phyloP scores from a whole-genome alignment of 2,329 filamentous ascomycete species.

The Botryotinia globosa region DNA sequence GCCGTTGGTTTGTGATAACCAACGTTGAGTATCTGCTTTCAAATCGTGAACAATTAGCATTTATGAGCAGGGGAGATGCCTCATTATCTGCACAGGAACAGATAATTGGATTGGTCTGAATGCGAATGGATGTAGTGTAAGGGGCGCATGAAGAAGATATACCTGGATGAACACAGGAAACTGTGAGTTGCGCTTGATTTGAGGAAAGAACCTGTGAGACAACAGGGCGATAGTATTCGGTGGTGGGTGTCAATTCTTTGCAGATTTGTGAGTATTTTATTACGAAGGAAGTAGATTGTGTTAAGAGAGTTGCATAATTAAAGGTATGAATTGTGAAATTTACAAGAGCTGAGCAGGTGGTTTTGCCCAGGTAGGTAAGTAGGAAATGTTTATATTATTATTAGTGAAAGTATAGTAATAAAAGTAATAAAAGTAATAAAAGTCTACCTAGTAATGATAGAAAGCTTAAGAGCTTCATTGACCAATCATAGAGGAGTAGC shows the following conservation, averaged over 20 bases:
- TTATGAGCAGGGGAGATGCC: background rate
- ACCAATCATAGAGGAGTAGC: background rate
- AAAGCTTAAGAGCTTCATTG: background rate
- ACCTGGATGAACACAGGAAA: background rate
- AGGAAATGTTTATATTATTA: background rate
- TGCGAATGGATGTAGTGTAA: background rate
- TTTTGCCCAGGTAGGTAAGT: background rate
- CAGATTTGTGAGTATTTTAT: background rate
- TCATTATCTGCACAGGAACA: background rate
- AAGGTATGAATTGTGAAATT: conserved; percentile 1
- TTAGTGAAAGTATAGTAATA: background rate
- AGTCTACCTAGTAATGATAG: background rate
- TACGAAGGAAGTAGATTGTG: background rate
- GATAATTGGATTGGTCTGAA: background rate
- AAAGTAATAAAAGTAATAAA: too few relatives aligned
- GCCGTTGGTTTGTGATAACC: conserved; percentile 24
- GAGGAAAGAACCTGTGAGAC: background rate
- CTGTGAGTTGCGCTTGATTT: background rate
- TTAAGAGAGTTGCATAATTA: background rate
- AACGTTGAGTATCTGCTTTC: conserved; percentile 24
- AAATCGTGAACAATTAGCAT: conserved; percentile 37
- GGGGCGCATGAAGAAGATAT: background rate
- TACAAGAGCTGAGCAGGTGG: background rate
- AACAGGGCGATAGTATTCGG: background rate
- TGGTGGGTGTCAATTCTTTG: background rate